Conservation (phyloP, 148 eudicot species). For the Selenicereus undatus region DNA sequence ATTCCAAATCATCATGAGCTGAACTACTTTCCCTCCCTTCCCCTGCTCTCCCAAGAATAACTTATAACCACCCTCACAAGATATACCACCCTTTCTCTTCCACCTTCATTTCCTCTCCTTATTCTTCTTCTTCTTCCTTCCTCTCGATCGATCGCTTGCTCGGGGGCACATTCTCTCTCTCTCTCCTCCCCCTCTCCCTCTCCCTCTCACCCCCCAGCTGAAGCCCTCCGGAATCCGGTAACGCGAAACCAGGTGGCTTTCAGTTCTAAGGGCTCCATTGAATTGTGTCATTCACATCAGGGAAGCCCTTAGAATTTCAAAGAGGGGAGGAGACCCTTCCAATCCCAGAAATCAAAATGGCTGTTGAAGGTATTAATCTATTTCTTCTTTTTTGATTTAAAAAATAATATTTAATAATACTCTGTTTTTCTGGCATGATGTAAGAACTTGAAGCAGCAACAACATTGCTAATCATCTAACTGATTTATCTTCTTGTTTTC, state of each 20-base stretch:
- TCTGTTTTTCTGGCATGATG: conserved; percentile 12
- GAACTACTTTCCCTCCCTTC: conserved; percentile 25
- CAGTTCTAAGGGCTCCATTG: conserved; percentile 17
- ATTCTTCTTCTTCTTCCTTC: not conserved
- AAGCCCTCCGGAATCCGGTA: not conserved
- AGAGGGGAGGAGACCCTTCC: not conserved
- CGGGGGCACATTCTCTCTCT: not conserved
- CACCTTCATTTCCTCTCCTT: conserved; percentile 4
- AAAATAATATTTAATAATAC: not conserved
- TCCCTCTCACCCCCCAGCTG: not conserved
- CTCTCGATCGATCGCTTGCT: not conserved
- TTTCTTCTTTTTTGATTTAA: not conserved
- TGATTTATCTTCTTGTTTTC: not conserved
- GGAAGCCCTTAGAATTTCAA: conserved; percentile 25
- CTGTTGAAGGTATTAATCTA: conserved; percentile 34
- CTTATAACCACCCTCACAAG: conserved; percentile 27
- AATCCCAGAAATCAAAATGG: conserved; percentile 1
- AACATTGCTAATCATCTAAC: not conserved
- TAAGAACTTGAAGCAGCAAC: no score
- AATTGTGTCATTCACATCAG: not conserved
- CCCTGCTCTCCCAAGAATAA: conserved; percentile 30
- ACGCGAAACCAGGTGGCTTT: conserved; percentile 3
- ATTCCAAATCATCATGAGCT: conserved; percentile 25
- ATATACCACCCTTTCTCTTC: conserved; percentile 32
- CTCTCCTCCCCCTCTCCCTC: not conserved